phyloP scores from a whole-genome alignment of 495 filamentous ascomycete species.

The Choiromyces venosus region DNA sequence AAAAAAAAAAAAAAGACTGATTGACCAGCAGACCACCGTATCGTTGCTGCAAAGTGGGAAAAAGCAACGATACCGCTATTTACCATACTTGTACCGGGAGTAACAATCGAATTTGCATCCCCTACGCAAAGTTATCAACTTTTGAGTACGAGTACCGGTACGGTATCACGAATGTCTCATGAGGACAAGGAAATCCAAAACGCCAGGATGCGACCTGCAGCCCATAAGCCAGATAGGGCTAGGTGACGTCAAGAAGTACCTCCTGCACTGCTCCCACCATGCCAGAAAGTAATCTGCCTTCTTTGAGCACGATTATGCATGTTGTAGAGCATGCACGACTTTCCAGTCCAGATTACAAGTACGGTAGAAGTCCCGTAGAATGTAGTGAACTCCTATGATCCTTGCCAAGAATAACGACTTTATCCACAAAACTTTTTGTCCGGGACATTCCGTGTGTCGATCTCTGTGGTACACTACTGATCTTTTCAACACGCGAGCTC shows the following conservation, averaged over 20 bases:
- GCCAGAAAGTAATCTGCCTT: neutral
- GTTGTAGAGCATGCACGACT: neutral
- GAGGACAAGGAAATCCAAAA: neutral
- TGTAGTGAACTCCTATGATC: neutral
- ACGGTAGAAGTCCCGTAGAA: neutral
- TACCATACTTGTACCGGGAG: neutral
- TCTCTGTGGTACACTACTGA: neutral
- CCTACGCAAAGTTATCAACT: too few species aligned
- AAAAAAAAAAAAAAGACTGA: neutral
- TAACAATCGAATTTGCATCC: neutral
- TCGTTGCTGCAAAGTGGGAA: neutral
- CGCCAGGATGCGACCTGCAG: neutral
- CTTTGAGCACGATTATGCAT: neutral
- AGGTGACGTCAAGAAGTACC: neutral
- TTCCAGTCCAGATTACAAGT: neutral
- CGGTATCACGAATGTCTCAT: neutral
- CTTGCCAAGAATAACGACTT: neutral
- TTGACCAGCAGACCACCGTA: neutral
- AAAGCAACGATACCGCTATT: neutral
- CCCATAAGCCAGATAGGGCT: neutral
- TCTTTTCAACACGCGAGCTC: neutral
- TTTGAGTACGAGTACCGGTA: neutral
- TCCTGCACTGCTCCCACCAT: neutral
- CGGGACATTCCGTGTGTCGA: neutral
- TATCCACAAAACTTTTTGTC: neutral